Base-by-base conservation (phyloP, 352 stramenopile genomes). In the Albugo laibachii region DNA sequence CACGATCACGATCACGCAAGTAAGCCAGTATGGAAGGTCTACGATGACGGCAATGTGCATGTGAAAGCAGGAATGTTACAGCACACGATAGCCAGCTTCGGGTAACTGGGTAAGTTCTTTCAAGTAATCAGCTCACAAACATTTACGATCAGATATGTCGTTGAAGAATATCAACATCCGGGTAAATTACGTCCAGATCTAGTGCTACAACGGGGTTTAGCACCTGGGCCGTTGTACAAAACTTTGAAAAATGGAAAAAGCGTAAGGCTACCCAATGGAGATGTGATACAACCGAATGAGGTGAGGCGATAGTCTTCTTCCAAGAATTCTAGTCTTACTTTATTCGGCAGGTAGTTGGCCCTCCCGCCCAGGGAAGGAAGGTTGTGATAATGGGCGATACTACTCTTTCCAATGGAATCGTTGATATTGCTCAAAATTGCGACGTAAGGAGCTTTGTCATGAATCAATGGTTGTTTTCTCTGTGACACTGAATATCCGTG, bases 101-200 rank as follows among this genome's bases (percentile, higher is more conserved):
- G 77, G 66, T 92, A 66, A 24, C 5, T 10, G 27, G 2, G 0
- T n/a, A 10, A 24, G 13, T n/a, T 44, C 44, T 10, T 42, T 52
- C 24, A 13, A 8, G 11, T 15, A 6, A 11, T 34, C 13, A 27
- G 5, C 21, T 49, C 19, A 40, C 10, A 14, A 2, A 5, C 1
- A 41, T 43, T 55, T 16, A 20, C 50, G 27, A 15, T 38, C 39
- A 86, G 74, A 36, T 88, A 81, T 34, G 79, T 89, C 36, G 59
- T 92, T 13, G 72, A 88, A 47, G 79, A 92, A 54, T 61, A 82
- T 19, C 36, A 62, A 5, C 53, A 73, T 35, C 64, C 76, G 37
- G 87, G 87, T 5, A 93, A 89, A 49, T 82, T 97, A 35, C 58
- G 88, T 11, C 56, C 82, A 0, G 69, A 88, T n/a, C 67, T 73